Base-by-base conservation (phyloP, 2,329 filamentous ascomycete genomes). In the Fusarium poae region DNA sequence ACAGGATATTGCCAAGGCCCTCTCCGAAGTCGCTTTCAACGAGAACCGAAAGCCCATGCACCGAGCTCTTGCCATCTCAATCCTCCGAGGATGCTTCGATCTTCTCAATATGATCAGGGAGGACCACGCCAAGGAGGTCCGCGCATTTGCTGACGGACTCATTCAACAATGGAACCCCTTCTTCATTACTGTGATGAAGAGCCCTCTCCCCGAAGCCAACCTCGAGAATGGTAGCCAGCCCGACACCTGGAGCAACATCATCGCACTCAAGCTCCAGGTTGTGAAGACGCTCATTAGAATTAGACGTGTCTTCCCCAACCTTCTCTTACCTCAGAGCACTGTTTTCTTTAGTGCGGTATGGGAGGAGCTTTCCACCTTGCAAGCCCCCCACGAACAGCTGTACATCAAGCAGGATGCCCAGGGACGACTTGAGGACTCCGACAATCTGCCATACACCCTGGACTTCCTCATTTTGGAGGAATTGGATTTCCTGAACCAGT, bases 21-120 rank as follows among this genome's bases (percentile, higher is more conserved):
- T 97, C 32, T 96, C 93, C 78, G 87, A 92, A 73, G 91, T 97
- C 37, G 93, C 94, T 16, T 85, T 92, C 58, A 92, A 92, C 77
- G 88, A 91, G 62, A 85, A 85, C 65, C 89, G 92, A 72, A 94
- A 92, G 76, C 86, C 91, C 12, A 88, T 89, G 62, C 84, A 97
- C 61, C 88, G 96, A 65, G 93, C 94, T 30, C 84, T 98, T 71
- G 92, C 96, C 39, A 91, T 98, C 42, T 93, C 92, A 40, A 92
- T 97, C 60, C 97, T 98, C 84, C 88, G 93, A 59, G 89, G 89
- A 49, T 97, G 93, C 80, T 97, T 99, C 78, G 94, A 98, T 77
- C 92, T 96, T 58, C 88, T 99, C 82, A 94, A 98, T 80, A 97
- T 97, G 88, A 92, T 98, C 70, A 92, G 97, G 84, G 94, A 97